Base-by-base conservation (phyloP, 2,329 filamentous ascomycete genomes). In the Cladophialophora psammophila region DNA sequence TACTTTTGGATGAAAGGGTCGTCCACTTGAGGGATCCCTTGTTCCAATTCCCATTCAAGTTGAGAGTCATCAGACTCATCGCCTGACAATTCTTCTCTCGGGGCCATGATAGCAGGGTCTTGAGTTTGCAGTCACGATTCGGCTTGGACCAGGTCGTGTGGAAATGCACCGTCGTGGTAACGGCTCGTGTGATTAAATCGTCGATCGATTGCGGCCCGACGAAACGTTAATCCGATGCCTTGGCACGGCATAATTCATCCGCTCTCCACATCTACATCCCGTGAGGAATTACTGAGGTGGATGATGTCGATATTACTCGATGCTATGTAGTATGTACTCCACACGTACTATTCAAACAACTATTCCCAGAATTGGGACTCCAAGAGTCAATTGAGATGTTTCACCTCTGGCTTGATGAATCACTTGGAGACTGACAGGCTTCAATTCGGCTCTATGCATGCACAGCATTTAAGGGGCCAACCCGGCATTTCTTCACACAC, bases 1-100 rank as follows among this genome's bases (percentile, higher is more conserved):
- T 96, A 97, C 76, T 94, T 88, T 73, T 92, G 88, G 55, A 97
- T 86, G 77, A 96, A 93, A 0, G 90, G 88, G 73, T 96, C 92
- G 9, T 86, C 81, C 12, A 79, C 66, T 67, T 81, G 80, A 56
- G 81, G 81, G 34, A 83, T 75, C 1, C 80, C 81, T 66, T 81
- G 78, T 58, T 82, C 79, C 40, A 74, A 57, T 64, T 77, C 75
- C 74, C 75, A 77, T 65, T 75, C 76, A 13, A 71, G 69, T 61
- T 73, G 48, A 9, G 74, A 70, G 45, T 68, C 66, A 34, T 68
- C 50, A 9, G 68, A 69, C 35, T 67, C 71, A 35, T 69, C 64
- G 48, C 70, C 69, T 15, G 69, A 69, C 13, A 62, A n/a, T 18
- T 63, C 64, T 40, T 48, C 52, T 20, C 60, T n/a, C 32, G 60